Base-by-base conservation (phyloP, 108 stramenopile species). In the Skeletonema menzelii region DNA sequence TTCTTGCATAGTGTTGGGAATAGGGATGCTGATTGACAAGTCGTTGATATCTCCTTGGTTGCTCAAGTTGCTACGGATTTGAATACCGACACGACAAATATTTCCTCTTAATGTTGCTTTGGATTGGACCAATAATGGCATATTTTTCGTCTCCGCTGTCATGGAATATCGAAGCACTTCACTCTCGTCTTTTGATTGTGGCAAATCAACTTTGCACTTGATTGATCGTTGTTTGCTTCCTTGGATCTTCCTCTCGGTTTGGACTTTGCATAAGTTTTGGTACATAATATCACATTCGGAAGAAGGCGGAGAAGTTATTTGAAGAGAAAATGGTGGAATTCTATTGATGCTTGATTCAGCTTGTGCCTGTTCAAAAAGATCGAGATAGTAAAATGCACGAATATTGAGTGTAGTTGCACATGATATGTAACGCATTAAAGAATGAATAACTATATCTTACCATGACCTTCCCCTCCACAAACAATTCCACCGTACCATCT, bases 51-150 rank as follows among this genome's bases (percentile, higher is more conserved):
- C 82, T 5, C 86, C 87, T n/a, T 59, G 40, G 66, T 93, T 93
- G 14, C 77, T 72, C 26, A 93, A 63, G 59, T 91, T 91, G 34
- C 85, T 85, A 40, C 92, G 88, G 14, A 93, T 86, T 83, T 93
- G 92, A n/a, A 91, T 65, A 1, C 85, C 83, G 15, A 93, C 62
- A 37, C 88, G 80, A 60, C 84, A 67, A 10, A 53, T 76, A 8
- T 60, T 82, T n/a, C 69, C 83, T 0, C 82, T 67, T 14, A 86
- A 53, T 2, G 82, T 79, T 13, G 87, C 80, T 71, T 89, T 89
- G 27, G 84, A 80, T 78, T 92, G 88, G 30, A 87, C 63, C 13
- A 89, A 68, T 42, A 89, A 59, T 38, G 88, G 88, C 89, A 88
- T 86, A 72, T 90, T 86, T 27, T 79, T 68, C 19, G 88, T 75